Evolutionary conservation across 2,329 filamentous ascomycete genomes (phyloP), one percentile per base, ranked within the genome.

Genomic region (Penicillium digitatum): DNA sequence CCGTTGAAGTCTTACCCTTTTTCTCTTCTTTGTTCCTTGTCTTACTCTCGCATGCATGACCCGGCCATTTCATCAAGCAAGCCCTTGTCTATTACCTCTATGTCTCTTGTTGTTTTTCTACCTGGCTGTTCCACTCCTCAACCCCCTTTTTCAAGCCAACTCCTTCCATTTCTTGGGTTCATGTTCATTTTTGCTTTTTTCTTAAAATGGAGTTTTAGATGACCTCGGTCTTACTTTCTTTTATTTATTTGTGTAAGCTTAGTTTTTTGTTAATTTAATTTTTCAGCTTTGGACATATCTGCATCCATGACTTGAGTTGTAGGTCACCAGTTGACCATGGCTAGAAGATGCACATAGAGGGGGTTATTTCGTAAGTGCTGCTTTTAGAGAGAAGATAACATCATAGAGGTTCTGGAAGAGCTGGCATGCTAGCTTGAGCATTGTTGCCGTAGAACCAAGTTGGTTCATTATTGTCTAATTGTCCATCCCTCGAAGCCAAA

Each of bases 11-110:
- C n/a, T 31, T 24, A n/a, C 24, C 24, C 12, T 40, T 42, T n/a
- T 50, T 48, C 35, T 22, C 20, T 52, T 39, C 35, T 31, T 57
- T 56, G 56, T 40, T 55, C 45, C n/a, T 27, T 55, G 49, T 51
- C 46, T 58, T 50, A 48, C 26, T 32, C 9, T 44, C 38, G 46
- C 52, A 59, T 63, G 61, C 62, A 63, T 64, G 57, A 55, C 55
- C 35, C 55, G 51, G 55, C 54, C 53, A 35, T 60, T 52, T 50
- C 46, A 48, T 57, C 56, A 58, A 64, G 60, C 61, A 58, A 59
- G 58, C 57, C 59, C 48, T 44, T 44, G 44, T 20, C 22, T 27
- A 45, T 50, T 48, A 43, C 31, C 43, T 40, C 42, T 27, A 32
- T 43, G 26, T 27, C 26, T 52, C 26, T 45, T 46, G 24, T 27